A percentile compares a stretch with the other conserved stretches of the same genome.
These are phyloP conservation scores for Starmerella geochares DNA, from an alignment of 805 yeast genomes.

Conservation along the genomic window DNA sequence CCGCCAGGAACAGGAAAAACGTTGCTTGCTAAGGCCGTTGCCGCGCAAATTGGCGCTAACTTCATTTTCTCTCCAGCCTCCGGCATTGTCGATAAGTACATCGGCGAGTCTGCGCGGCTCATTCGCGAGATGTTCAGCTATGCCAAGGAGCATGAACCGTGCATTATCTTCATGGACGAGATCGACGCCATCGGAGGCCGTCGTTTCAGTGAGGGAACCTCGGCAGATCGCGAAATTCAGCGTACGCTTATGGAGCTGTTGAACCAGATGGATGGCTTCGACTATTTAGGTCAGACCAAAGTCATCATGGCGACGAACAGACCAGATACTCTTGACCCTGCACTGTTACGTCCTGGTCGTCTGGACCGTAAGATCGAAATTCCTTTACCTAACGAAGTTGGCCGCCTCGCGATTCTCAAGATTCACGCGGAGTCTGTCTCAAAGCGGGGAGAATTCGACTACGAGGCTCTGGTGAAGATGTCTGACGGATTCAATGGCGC, in stretches of 20 bases:
- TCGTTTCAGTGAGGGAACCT: slow-evolving; percentile 93
- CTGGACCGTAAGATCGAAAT: slow-evolving; percentile 94
- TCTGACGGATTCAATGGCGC: slow-evolving; percentile 99
- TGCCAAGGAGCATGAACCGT: slow-evolving; percentile 96
- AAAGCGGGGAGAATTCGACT: slow-evolving; percentile 92
- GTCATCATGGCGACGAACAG: slow-evolving; percentile 99
- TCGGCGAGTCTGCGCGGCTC: slow-evolving; percentile 93
- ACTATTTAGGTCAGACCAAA: slow-evolving; percentile 90
- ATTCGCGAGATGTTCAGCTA: slow-evolving; percentile 97
- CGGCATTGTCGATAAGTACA: slow-evolving; percentile 94
- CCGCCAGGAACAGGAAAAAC: slow-evolving; percentile 99
- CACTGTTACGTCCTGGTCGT: slow-evolving; percentile 93
- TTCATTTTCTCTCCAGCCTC: slow-evolving; percentile 97
- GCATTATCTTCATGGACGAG: slow-evolving; percentile 97
- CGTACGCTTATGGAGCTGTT: slow-evolving; percentile 94
- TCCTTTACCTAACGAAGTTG: slow-evolving; percentile 90
- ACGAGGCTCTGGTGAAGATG: slow-evolving; percentile 95
- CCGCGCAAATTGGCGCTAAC: slow-evolving; percentile 96
- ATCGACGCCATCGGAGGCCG: slow-evolving; percentile 98
- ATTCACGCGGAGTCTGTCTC: slow-evolving; percentile 78
- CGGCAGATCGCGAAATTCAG: slow-evolving; percentile 97
- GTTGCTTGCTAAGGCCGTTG: slow-evolving; percentile 90
- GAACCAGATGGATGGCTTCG: slow-evolving; percentile 98
- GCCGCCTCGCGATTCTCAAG: slow-evolving; percentile 85
- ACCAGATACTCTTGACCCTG: slow-evolving; percentile 97